These are phyloP conservation scores for Piromyces sp. DNA, from an alignment of 192 early-diverging fungal genomes.

Conservation along the genomic window DNA sequence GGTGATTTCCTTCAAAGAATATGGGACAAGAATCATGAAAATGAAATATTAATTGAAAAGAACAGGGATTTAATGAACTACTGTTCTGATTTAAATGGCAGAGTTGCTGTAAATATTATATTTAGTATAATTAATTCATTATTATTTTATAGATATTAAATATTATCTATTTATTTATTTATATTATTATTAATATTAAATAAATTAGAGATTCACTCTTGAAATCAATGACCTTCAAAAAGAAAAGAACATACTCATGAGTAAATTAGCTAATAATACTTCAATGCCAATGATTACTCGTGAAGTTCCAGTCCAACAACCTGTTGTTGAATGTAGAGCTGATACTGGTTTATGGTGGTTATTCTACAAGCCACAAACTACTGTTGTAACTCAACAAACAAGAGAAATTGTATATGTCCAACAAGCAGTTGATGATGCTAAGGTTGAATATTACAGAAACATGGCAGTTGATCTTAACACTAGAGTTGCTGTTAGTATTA, in stretches of 20 bases:
- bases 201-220: not conserved
- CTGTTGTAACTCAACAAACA: no score
- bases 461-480: not conserved
- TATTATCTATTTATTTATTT: no score
- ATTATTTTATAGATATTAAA: no score
- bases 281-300: not conserved
- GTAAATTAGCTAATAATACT: not conserved
- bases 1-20: not conserved
- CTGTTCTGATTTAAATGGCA: not conserved
- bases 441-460: not conserved
- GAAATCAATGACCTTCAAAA: not conserved
- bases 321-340: no score
- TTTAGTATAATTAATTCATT: no score
- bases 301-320: no score
- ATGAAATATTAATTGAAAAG: not conserved
- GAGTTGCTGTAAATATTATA: not conserved
- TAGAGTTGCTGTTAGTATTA: not conserved
- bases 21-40: not conserved
- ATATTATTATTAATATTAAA: not conserved
- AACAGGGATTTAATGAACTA: not conserved
- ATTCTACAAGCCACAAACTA: no score
- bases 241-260: not conserved
- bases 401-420: no score
- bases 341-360: no score
- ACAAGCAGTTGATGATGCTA: not conserved